Base-by-base conservation (phyloP, 1,139 yeast species). In the Pichia sp. region DNA sequence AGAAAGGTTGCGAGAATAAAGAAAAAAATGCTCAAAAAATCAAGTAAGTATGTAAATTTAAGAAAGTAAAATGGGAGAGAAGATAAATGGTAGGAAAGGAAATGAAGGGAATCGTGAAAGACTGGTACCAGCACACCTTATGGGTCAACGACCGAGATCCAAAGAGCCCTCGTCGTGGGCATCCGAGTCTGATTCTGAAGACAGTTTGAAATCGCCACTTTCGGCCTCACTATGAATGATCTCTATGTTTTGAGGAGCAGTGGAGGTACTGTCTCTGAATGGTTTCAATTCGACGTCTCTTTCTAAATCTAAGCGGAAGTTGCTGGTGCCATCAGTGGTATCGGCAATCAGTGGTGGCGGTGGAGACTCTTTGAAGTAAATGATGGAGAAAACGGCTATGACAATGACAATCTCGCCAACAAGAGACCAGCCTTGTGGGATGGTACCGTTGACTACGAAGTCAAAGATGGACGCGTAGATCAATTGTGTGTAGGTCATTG, bases 391-490 rank as follows among this genome's bases (percentile, higher is more conserved):
- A 0, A 96, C 93, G 57, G 88, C 79, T 0, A 82, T 80, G 29
- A 88, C 69, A 60, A 90, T 88, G 44, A 90, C 73, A 0, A 76
- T 57, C 55, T 86, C 85, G 1, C 97, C 97, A 44, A 84, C 63
- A 62, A 82, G 71, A 58, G 92, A 84, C 73, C 87, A 76, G 29
- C 81, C 56, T 26, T 84, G 85, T 0, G 97, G 97, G 40, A 83
- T 69, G 65, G 85, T 90, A 56, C 81, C 78, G 84, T 90, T 90
- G 44, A 90, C 73, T 1, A 81, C 55, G 42, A 82, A 73, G 65
- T 90, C 97, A 82, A 92, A 85, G 40, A 86, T 60, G n/a, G 89
- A 72, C 0, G 96, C 93, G 72, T 86, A 89, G 1, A 90, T 72
- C 76, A 90, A 78, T 64, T 85, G 89, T 2, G 90, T 77, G 68